Conservation (phyloP, 129 eudicot genomes). For the Artemisia annua region DNA sequence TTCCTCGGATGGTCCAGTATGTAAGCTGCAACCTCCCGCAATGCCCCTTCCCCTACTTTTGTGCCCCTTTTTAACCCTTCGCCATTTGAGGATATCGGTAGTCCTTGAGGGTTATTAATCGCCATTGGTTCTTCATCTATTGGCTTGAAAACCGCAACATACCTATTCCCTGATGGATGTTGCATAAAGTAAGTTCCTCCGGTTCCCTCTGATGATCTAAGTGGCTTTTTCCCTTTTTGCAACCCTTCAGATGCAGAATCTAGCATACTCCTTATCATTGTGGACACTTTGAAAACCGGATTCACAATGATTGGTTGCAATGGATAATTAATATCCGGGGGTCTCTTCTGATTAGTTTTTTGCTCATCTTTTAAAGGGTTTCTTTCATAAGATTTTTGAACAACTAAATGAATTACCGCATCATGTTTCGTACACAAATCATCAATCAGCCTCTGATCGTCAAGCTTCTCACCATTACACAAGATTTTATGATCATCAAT, state of each 20-base stretch:
- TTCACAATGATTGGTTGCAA: conserved; percentile 49
- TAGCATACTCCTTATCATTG: conserved; percentile 41
- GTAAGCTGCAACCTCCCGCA: conserved; percentile 67
- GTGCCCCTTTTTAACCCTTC: conserved; percentile 71
- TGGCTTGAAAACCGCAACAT: conserved; percentile 61
- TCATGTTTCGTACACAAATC: conserved; percentile 51
- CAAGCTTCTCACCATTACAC: conserved; percentile 61
- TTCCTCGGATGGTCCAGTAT: conserved; percentile 59
- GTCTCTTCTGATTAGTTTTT: conserved; percentile 36
- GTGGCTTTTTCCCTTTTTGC: conserved; percentile 48
- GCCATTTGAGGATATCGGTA: conserved; percentile 51
- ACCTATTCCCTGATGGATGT: conserved; percentile 48
- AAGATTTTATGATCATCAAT: conserved; percentile 50
- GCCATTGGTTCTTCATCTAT: conserved; percentile 71
- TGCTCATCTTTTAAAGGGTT: conserved; percentile 43
- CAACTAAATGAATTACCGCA: conserved; percentile 56
- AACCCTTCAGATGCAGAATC: conserved; percentile 43
- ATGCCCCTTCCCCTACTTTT: conserved; percentile 71
- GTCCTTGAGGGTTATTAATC: conserved; percentile 60
- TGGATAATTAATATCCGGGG: conserved; percentile 44
- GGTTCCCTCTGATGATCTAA: conserved; percentile 59
- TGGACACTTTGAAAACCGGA: conserved; percentile 37
- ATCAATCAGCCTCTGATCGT: conserved; percentile 61
- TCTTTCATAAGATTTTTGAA: conserved; percentile 45
- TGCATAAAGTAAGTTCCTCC: conserved; percentile 73